Percentiles rank a stretch among this genome's conserved stretches.
These are phyloP conservation scores for Selaginella tamariscina DNA, from an alignment of 75 land plant species.

Conservation along the genomic window DNA sequence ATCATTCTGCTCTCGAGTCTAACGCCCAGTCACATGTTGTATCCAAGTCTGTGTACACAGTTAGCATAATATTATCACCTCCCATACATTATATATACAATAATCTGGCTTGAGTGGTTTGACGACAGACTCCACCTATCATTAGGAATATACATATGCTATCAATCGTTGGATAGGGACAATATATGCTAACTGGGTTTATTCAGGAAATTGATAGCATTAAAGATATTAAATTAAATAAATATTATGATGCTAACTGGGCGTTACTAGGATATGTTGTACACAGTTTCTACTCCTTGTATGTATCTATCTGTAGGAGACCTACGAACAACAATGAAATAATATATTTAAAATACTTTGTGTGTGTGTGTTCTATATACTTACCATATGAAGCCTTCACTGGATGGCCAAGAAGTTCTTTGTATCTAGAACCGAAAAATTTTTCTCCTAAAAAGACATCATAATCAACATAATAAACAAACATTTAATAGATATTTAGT, in stretches of 20 bases:
- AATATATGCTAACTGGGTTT: too few species aligned
- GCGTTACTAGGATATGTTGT: conserved; percentile 29
- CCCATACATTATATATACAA: conserved; percentile 32
- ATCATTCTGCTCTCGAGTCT: too few species aligned
- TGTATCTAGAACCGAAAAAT: conserved; percentile 57
- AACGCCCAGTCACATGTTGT: too few species aligned
- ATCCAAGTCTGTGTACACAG: too few species aligned
- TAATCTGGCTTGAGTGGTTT: conserved; percentile 70
- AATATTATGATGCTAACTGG: conserved; percentile 23
- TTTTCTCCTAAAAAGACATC: conserved; percentile 40
- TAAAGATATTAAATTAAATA: too few species aligned
- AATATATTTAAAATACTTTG: neutral
- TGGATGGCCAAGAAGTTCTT: conserved; percentile 65
- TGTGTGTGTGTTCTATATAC: neutral
- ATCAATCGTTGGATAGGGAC: too few species aligned
- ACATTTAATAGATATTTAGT: too few species aligned
- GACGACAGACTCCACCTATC: conserved; percentile 45
- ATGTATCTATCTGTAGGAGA: conserved; percentile 34
- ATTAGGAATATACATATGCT: too few species aligned
- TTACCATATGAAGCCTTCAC: conserved; percentile 48
- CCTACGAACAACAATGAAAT: conserved; percentile 18
- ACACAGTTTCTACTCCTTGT: conserved; percentile 53
- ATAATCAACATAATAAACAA: neutral
- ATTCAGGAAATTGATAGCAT: too few species aligned
- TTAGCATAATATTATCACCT: too few species aligned